Percentiles rank a stretch among this genome's conserved stretches.
These are phyloP conservation scores for Schizopora paradoxa DNA, from an alignment of 1,284 basidiomycete genomes.

Conservation along the genomic window DNA sequence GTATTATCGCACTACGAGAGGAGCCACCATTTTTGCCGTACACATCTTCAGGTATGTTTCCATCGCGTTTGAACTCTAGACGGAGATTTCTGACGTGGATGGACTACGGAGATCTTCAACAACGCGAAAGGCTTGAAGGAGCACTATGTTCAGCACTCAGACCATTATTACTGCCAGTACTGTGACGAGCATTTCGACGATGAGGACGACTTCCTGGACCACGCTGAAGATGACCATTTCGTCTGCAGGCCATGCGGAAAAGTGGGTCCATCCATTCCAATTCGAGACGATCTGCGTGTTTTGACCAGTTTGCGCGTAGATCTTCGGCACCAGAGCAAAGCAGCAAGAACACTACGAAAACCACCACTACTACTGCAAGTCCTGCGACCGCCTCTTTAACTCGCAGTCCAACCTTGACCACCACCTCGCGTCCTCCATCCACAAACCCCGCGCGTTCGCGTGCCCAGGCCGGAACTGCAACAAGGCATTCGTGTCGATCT, in stretches of 20 bases:
- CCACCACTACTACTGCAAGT: slow-evolving; percentile 43
- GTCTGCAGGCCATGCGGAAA: slow-evolving; percentile 18
- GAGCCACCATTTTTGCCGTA: no score
- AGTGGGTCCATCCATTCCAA: slow-evolving; percentile 6
- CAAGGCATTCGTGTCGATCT: slow-evolving; percentile 26
- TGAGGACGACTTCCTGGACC: slow-evolving; percentile 9
- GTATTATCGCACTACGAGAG: no score
- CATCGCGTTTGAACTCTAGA: no score
- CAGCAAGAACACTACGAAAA: slow-evolving; percentile 45
- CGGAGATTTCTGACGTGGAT: neutral
- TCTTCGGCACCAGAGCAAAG: slow-evolving; percentile 33
- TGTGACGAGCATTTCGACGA: slow-evolving; percentile 19
- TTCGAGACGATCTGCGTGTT: neutral
- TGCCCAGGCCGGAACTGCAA: slow-evolving; percentile 27
- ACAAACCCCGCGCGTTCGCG: slow-evolving; percentile 20
- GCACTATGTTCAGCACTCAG: slow-evolving; percentile 15
- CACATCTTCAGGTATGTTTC: no score
- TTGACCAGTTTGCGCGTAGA: no score
- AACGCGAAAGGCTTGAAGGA: slow-evolving; percentile 5
- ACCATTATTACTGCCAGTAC: slow-evolving; percentile 19
- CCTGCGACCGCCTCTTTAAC: slow-evolving; percentile 40
- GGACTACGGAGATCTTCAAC: neutral
- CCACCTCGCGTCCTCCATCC: slow-evolving; percentile 25
- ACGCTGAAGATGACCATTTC: slow-evolving; percentile 32
- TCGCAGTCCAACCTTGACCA: slow-evolving; percentile 19